Conservation (phyloP, 2,329 filamentous ascomycete genomes). For the Stromatinia cepivora region DNA sequence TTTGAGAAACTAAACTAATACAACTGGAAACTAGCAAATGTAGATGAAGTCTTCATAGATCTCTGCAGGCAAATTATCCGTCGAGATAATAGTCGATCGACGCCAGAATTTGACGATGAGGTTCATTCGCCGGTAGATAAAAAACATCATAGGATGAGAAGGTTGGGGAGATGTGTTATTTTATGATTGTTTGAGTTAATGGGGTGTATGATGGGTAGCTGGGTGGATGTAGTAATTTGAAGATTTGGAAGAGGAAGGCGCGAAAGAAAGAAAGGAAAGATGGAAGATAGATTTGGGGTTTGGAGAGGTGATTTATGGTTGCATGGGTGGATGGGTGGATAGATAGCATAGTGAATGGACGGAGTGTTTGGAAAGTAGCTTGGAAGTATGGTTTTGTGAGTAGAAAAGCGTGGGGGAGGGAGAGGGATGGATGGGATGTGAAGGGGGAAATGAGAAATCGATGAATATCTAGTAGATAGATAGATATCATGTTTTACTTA, state of each 20-base stretch:
- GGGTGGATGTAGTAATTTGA: conserved; percentile 6
- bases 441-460: background rate
- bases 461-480: background rate
- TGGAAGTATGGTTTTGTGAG: no score
- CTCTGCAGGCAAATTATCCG: conserved; percentile 66
- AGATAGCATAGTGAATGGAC: background rate
- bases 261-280: background rate
- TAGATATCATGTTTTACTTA: background rate
- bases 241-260: background rate
- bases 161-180: conserved; percentile 22
- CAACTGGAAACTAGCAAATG: conserved; percentile 50
- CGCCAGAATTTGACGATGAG: conserved; percentile 21
- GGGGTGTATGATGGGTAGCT: background rate
- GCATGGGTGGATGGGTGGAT: background rate
- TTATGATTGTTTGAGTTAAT: conserved; percentile 9
- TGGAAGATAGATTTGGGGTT: background rate
- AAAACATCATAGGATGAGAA: conserved; percentile 15
- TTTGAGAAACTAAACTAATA: background rate
- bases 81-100: conserved; percentile 48
- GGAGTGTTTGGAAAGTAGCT: no score
- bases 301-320: background rate
- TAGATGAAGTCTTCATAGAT: conserved; percentile 71
- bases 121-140: conserved; percentile 18
- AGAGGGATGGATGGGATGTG: background rate
- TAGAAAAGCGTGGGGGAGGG: background rate